Base-by-base conservation (phyloP, 1,139 yeast species). In the Candida albicans region DNA sequence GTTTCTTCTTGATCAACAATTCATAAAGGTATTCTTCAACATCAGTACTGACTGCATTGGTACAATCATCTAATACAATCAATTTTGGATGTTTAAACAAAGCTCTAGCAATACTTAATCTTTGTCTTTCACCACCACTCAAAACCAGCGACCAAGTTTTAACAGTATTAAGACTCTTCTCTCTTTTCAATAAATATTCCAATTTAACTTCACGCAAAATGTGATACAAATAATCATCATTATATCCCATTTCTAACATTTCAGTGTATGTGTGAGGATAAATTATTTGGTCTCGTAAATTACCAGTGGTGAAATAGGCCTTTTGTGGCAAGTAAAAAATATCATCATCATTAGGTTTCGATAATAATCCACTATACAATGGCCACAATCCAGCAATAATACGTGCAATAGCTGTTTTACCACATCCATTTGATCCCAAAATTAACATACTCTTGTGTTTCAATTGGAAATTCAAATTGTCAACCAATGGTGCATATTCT, bases 61-160 rank as follows among this genome's bases (percentile, higher is more conserved):
- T 91, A 29, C 96, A 88, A 64, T 91, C 97, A 65, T 91, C 98
- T 52, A 91, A 75, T 6, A 91, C 81, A 2, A 91, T 93, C 64
- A 87, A 87, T 59, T 78, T 77, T 36, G 96, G 96, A 43, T 77
- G 76, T 62, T 87, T 87, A 68, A 86, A 89, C 54, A 91, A 71
- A 6, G 91, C 79, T 55, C 97, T 75, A 0, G 97, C 97, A 70
- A 91, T 87, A 65, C 90, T 84, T 61, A 90, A 78, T 57, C 96
- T 80, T 69, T 91, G 98, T 67, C 89, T 86, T 62, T 91, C 98
- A 43, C 98, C 98, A 13, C 98, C 98, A 64, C 95, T 85, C 54
- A 91, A 77, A 13, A 91, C 88, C 60, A 87, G 96, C 58, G 84
- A 84, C 98, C 98, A 91, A 54, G 84, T 90, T 52, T 85, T 84